Evolutionary conservation across 768 basidiomycete species (phyloP).

Genomic region (Psilocybe tampanensis): DNA sequence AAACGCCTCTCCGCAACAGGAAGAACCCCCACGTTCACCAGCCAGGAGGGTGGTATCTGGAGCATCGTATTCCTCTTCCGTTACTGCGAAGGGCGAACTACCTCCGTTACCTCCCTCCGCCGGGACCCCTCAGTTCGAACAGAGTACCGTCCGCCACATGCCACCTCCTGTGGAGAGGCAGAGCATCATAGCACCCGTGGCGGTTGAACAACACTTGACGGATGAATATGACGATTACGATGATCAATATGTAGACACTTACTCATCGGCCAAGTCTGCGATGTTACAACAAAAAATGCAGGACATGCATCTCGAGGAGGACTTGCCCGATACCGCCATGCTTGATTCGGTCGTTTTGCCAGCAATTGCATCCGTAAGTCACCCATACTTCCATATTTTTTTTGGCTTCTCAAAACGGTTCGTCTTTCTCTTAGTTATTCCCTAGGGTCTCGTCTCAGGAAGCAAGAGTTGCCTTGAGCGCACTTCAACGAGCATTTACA

Average conservation of each 20-base stretch:
- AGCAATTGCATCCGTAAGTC: conserved; percentile 90
- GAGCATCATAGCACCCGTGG: conserved; percentile 21
- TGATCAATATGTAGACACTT: conserved; percentile 54
- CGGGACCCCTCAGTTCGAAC: conserved; percentile 47
- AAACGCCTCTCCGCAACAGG: conserved; percentile 57
- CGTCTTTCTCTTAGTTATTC: conserved; percentile 62
- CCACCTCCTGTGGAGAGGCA: conserved; percentile 31
- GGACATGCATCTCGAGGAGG: conserved; percentile 53
- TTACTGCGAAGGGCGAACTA: conserved; percentile 58
- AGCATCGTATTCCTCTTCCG: conserved; percentile 47
- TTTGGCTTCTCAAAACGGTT: conserved; percentile 8
- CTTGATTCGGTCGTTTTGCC: conserved; percentile 94
- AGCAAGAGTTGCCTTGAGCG: conserved; percentile 81
- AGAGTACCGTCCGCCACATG: conserved; percentile 71
- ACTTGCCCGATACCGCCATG: conserved; percentile 85
- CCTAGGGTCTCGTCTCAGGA: conserved; percentile 93
- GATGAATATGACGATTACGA: conserved; percentile 72
- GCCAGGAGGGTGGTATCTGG: conserved; percentile 28
- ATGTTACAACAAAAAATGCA: conserved; percentile 50
- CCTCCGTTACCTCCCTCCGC: conserved; percentile 55
- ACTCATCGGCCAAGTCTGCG: conserved; percentile 43
- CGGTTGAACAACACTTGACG: conserved; percentile 47
- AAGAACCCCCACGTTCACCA: conserved; percentile 35
- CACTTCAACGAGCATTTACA: conserved; percentile 89
- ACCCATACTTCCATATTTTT: neutral